These are phyloP conservation scores for Lasiodiplodia citricola DNA, from an alignment of 2,329 filamentous ascomycete species.

Conservation along the genomic window DNA sequence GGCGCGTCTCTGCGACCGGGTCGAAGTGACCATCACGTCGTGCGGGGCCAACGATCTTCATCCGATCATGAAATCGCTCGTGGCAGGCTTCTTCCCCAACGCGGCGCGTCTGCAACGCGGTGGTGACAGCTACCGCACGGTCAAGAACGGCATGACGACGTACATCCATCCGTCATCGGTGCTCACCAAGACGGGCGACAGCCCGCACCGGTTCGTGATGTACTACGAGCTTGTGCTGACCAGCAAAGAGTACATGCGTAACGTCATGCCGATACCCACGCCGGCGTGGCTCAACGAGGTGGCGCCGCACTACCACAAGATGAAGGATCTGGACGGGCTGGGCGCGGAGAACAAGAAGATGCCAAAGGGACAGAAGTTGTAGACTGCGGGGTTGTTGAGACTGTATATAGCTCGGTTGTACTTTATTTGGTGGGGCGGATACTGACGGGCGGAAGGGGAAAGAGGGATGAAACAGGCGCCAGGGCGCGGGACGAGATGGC, in stretches of 20 bases:
- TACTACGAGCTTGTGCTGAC: constrained; percentile 86
- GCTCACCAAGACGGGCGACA: constrained; percentile 73
- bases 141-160: constrained; percentile 88
- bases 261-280: constrained; percentile 77
- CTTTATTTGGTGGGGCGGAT: background rate
- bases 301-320: constrained; percentile 94
- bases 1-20: constrained; percentile 87
- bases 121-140: constrained; percentile 86
- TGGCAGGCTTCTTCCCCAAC: constrained; percentile 93
- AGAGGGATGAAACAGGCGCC: background rate
- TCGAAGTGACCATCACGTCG: constrained; percentile 76
- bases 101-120: constrained; percentile 81
- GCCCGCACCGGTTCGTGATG: constrained; percentile 83
- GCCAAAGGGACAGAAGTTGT: constrained; percentile 59
- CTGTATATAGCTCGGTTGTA: background rate
- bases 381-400: background rate
- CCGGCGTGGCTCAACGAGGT: constrained; percentile 85
- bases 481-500: background rate
- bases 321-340: constrained; percentile 82
- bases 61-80: constrained; percentile 86
- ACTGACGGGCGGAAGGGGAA: background rate
- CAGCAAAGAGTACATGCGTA: constrained; percentile 91
- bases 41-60: constrained; percentile 73
- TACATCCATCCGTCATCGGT: constrained; percentile 91
- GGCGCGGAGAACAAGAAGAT: constrained; percentile 71